Percentiles rank a stretch among this genome's conserved stretches.
These are phyloP conservation scores for Gracilariopsis chorda DNA, from an alignment of 23 red algal species.

Conservation along the genomic window DNA sequence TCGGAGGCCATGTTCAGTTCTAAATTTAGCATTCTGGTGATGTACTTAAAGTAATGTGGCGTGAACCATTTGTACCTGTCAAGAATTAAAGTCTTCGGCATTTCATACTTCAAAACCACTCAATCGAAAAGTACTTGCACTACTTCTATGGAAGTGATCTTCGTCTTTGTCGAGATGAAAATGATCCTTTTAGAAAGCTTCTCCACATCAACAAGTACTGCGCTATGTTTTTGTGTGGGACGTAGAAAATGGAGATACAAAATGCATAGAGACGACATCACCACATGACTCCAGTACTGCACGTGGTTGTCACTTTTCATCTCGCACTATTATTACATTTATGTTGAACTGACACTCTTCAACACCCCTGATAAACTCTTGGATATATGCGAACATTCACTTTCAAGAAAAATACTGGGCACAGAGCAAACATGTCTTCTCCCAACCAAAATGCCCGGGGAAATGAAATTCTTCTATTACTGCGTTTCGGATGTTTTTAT, in stretches of 20 bases:
- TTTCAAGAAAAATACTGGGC: not conserved
- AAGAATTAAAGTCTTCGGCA: not conserved
- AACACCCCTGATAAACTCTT: not conserved
- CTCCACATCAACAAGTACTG: not conserved
- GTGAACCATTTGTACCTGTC: not conserved
- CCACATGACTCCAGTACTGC: not conserved
- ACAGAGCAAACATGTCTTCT: not conserved
- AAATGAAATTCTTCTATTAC: not conserved
- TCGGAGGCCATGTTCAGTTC: not conserved
- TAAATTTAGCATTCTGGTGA: not conserved
- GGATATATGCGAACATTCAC: not conserved
- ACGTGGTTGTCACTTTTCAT: not conserved
- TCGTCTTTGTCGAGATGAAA: not conserved
- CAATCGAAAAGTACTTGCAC: not conserved
- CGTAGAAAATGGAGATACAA: not conserved
- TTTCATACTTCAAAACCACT: not conserved
- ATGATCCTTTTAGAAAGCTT: not conserved
- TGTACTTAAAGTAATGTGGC: not conserved
- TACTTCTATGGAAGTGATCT: not conserved
- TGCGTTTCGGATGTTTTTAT: not conserved
- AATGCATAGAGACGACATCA: not conserved
- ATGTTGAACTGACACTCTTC: not conserved
- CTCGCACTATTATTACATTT: not conserved
- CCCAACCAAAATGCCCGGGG: not conserved
- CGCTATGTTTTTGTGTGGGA: not conserved